A percentile compares a stretch with the other conserved stretches of the same genome.
These are phyloP conservation scores for Basipetospora sp. DNA, from an alignment of 2,329 filamentous ascomycete genomes.

Conservation along the genomic window DNA sequence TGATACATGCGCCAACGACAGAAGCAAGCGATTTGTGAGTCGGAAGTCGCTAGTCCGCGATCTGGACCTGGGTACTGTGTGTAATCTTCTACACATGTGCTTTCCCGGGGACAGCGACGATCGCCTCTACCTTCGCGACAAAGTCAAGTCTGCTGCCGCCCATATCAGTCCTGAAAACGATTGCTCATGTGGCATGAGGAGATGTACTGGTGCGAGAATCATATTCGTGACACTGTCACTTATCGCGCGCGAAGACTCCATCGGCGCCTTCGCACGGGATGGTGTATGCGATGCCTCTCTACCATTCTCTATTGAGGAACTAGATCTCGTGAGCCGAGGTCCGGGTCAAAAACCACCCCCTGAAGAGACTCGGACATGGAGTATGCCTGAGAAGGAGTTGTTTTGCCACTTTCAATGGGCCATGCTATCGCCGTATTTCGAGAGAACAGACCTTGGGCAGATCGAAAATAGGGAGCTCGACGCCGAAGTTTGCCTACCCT, in stretches of 20 bases:
- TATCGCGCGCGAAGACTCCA: neutral
- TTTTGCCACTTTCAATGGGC: constrained; percentile 3
- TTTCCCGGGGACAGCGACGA: neutral
- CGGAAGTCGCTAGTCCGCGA: neutral
- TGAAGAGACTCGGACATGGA: neutral
- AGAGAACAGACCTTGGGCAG: neutral
- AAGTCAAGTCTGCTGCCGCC: neutral
- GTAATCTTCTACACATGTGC: neutral
- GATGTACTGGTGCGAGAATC: neutral
- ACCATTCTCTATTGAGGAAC: neutral
- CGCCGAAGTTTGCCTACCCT: neutral
- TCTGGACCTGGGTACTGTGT: neutral
- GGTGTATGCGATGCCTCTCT: neutral
- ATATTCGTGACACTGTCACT: neutral
- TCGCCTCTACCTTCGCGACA: no score
- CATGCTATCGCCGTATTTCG: neutral
- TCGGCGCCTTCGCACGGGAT: neutral
- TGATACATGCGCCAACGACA: neutral
- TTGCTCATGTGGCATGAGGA: neutral
- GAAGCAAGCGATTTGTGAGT: neutral
- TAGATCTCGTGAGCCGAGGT: neutral
- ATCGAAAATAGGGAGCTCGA: neutral
- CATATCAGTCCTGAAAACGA: neutral
- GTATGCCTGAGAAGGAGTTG: neutral
- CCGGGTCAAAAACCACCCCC: no score